Base-by-base conservation (phyloP, 1,284 basidiomycete species). In the Rhodotorula sp. region DNA sequence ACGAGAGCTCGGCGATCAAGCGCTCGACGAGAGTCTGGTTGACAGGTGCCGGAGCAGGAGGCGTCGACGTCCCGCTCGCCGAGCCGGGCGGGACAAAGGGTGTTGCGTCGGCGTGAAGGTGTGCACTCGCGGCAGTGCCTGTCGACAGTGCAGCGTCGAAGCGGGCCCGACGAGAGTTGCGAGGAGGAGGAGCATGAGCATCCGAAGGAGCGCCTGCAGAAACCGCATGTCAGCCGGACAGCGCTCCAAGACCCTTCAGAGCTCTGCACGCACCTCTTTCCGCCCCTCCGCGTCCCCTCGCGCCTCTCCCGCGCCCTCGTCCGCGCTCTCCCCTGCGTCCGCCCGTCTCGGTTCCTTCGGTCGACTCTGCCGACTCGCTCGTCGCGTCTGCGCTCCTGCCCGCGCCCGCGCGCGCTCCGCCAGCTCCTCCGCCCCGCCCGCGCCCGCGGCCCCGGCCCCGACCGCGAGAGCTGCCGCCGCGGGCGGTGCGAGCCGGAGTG, bases 1-100 rank as follows among this genome's bases (percentile, higher is more conserved):
- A 68, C 17, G 69, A 64, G 25, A 78, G 68, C 58, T 78, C 75
- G 27, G 66, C 58, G 48, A 73, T 78, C 12, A 79, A 66, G 8
- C 78, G 70, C 44, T 76, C 74, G 50, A 73, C 70, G 57, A 76
- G 68, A n/a, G 73, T 76, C 53, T 76, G 68, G 48, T 74, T 72
- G 14, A 56, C 74, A 53, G 16, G 56, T 44, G 57, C 60, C 69
- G 27, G 68, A 63, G 21, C 56, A 34, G 10, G 60, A 42, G 9
- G 34, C 34, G 66, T 53, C 19, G 62, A 54, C 1, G 59, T n/a
- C 4, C 48, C 5, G 53, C 67, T 45, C 1, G 57, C 49, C 19
- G 64, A 66, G 3, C 49, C 34, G 7, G 68, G 52, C 1, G 66
- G 66, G 44, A 62, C 45, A 44, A 71, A 73, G 3, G 72, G 45